These are phyloP conservation scores for Pestalotiopsis sp. DNA, from an alignment of 2,329 filamentous ascomycete species.

Conservation along the genomic window DNA sequence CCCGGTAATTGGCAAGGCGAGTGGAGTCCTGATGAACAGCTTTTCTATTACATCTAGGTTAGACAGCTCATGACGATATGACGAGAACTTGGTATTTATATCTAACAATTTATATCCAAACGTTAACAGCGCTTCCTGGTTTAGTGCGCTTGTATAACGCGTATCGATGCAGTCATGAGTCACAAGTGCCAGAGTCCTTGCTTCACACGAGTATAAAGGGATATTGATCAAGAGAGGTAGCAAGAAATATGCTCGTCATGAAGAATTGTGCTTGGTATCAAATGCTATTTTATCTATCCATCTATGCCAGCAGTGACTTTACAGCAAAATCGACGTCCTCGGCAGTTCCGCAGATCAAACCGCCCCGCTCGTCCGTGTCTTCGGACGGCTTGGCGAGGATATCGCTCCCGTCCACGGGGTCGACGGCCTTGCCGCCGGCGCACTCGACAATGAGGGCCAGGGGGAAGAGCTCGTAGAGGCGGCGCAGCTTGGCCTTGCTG, in stretches of 20 bases:
- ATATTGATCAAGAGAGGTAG: too few species aligned
- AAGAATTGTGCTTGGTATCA: background rate
- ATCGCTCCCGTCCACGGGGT: conserved; percentile 42
- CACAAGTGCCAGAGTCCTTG: too few species aligned
- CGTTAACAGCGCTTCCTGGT: too few species aligned
- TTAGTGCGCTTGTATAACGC: too few species aligned
- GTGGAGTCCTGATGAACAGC: too few species aligned
- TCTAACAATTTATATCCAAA: too few species aligned
- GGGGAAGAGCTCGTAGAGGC: conserved; percentile 61
- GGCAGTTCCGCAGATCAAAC: conserved; percentile 50
- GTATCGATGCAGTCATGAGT: too few species aligned
- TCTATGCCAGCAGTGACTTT: conserved; percentile 3
- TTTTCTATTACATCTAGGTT: too few species aligned
- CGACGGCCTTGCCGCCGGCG: conserved; percentile 57
- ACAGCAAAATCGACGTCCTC: conserved; percentile 47
- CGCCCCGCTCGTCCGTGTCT: conserved; percentile 50
- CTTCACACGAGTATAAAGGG: too few species aligned
- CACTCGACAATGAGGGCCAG: conserved; percentile 63
- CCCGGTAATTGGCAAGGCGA: too few species aligned
- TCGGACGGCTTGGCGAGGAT: conserved; percentile 41
- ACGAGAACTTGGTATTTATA: too few species aligned
- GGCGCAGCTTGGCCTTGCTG: conserved; percentile 58
- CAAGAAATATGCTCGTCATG: background rate
- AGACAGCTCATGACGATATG: too few species aligned
- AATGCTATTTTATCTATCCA: background rate